Base-by-base conservation (phyloP, 2,329 filamentous ascomycete genomes). In the Trichoderma arundinaceum region DNA sequence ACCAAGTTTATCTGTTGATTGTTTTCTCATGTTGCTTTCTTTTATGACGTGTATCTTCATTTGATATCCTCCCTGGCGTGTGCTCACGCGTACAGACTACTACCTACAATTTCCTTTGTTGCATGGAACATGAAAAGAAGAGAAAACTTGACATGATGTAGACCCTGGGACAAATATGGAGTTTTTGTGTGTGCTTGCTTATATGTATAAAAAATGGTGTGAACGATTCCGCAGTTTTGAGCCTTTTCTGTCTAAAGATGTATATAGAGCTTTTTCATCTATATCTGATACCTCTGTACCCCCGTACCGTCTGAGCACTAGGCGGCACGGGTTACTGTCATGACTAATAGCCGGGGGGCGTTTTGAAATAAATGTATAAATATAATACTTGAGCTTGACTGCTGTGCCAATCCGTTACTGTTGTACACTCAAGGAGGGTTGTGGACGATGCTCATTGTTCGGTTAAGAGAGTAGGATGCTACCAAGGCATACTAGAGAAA, bases 71-170 rank as follows among this genome's bases (percentile, higher is more conserved):
- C 7, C 39, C 39, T 43, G 59, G 59, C 59, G 59, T 53, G 48
- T 35, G n/a, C 13, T 62, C 59, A 53, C 59, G 59, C 59, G 59
- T 53, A 62, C 59, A 52, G 28, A 52, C 22, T 15, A 44, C 58
- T 38, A 13, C 35, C 28, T 51, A 39, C 41, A 39, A 33, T 53
- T 38, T 58, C 32, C 22, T 51, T 65, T 61, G 38, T 61, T 33
- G 32, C 33, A 19, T 7, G 39, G 33, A 28, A 32, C 39, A 32
- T 63, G 48, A 63, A 66, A 60, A 41, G 48, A 62, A 62, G 38
- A 49, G 43, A 52, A 62, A 62, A 41, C 46, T 44, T 62, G 59
- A 53, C 19, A 62, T 62, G 46, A 62, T 53, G 59, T 62, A 62
- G 59, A 61, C 2, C 22, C 17, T 22, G 59, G 48, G 39, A 35